phyloP scores from a whole-genome alignment of 768 basidiomycete species.

The Mycena polygramma region DNA sequence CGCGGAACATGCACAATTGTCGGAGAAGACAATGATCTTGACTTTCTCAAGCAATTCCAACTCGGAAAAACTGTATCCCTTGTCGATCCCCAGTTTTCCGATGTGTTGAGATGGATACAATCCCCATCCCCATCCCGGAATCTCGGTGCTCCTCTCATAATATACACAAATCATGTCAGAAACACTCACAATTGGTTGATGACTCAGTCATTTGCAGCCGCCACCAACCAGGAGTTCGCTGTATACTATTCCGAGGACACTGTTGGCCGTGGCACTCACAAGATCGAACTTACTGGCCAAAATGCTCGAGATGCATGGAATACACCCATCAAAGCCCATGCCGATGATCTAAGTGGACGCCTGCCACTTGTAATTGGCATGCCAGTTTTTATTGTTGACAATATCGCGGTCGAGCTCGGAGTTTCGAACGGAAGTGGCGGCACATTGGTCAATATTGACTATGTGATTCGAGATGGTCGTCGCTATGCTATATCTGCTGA shows the following conservation, averaged over 20 bases:
- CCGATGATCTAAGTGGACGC: constrained; percentile 35
- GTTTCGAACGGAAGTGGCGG: constrained; percentile 36
- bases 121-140: too few relatives aligned
- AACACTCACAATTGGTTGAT: too few relatives aligned
- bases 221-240: too few relatives aligned
- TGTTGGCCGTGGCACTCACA: background rate
- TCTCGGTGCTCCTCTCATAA: too few relatives aligned
- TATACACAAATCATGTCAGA: too few relatives aligned
- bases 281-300: background rate
- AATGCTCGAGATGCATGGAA: constrained; percentile 37
- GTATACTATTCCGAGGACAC: background rate
- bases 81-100: too few relatives aligned
- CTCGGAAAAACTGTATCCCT: too few relatives aligned
- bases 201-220: too few relatives aligned
- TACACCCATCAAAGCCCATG: constrained; percentile 25
- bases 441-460: constrained; percentile 25
- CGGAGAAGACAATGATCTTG: too few relatives aligned
- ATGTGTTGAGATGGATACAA: too few relatives aligned
- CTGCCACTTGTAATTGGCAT: constrained; percentile 34
- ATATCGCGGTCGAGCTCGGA: constrained; percentile 38
- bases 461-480: constrained; percentile 13
- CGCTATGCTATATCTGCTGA: constrained; percentile 33
- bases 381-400: constrained; percentile 36
- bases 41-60: too few relatives aligned
- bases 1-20: too few relatives aligned